phyloP scores from a whole-genome alignment of 345 rosid genomes.

The Corymbia maculata region DNA sequence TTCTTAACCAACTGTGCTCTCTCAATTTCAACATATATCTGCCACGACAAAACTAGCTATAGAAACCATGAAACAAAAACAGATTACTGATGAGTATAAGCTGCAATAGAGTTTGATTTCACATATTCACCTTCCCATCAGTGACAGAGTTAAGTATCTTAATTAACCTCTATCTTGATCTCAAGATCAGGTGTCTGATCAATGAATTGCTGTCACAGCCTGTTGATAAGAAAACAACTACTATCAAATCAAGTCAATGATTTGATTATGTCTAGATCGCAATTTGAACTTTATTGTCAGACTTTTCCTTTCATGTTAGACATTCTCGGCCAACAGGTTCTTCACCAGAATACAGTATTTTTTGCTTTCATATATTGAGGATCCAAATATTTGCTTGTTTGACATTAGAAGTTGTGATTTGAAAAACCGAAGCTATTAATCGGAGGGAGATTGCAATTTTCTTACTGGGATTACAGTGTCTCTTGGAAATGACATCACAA shows the following conservation, averaged over 20 bases:
- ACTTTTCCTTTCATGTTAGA: no score
- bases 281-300: background rate
- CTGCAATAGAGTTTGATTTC: background rate
- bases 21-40: conserved; percentile 88
- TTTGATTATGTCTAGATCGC: background rate
- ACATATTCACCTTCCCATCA: conserved; percentile 55
- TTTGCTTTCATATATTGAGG: no score
- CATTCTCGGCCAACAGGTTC: no score
- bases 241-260: background rate
- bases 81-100: background rate
- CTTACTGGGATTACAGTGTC: no score
- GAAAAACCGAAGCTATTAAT: no score
- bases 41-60: background rate
- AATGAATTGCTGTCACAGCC: conserved; percentile 81
- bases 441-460: no score
- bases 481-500: no score
- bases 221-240: background rate
- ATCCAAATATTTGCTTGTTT: no score
- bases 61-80: background rate
- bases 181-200: conserved; percentile 88
- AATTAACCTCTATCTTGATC: conserved; percentile 79
- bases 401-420: no score
- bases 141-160: conserved; percentile 61
- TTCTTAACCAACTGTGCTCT: conserved; percentile 63
- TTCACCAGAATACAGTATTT: no score